These are phyloP conservation scores for Mrakiaceae sp. DNA, from an alignment of 1,284 basidiomycete species.

Conservation along the genomic window DNA sequence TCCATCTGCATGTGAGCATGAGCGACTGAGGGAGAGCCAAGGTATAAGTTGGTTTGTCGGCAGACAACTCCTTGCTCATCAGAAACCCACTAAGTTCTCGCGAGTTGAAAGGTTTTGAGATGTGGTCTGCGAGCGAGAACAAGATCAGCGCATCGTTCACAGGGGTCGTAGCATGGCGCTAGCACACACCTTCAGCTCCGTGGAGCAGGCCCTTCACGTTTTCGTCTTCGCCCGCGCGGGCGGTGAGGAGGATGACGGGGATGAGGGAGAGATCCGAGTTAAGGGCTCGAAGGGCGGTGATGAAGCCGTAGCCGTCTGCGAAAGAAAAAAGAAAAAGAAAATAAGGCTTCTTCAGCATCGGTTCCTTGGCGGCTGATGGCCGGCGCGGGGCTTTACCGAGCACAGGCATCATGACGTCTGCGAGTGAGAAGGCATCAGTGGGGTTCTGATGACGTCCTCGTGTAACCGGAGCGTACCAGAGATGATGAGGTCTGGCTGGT, in stretches of 20 bases:
- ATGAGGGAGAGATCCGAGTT: constrained; percentile 17
- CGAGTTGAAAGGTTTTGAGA: constrained; percentile 28
- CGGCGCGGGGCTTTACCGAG: constrained; percentile 21
- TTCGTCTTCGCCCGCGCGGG: constrained; percentile 12
- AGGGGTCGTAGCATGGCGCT: no score
- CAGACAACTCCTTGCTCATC: no score
- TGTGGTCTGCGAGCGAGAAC: constrained; percentile 17
- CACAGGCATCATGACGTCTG: constrained; percentile 37
- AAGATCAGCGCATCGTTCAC: no score
- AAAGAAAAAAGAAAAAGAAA: neutral
- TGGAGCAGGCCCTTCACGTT: constrained; percentile 19
- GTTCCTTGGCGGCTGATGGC: constrained; percentile 19
- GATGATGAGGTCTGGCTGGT: constrained; percentile 27
- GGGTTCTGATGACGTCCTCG: neutral
- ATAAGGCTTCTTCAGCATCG: neutral
- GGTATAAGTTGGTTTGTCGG: neutral
- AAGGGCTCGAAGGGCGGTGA: constrained; percentile 4
- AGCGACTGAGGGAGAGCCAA: constrained; percentile 18
- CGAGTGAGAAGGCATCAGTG: neutral
- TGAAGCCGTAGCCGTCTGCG: constrained; percentile 4
- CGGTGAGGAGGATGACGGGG: constrained; percentile 28
- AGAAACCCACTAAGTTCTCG: constrained; percentile 21
- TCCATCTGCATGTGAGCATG: constrained; percentile 25
- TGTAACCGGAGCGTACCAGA: constrained; percentile 17
- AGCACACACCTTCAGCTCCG: constrained; percentile 26